Conservation (phyloP, 441 rosid genomes). For the Syzygium malaccense region DNA sequence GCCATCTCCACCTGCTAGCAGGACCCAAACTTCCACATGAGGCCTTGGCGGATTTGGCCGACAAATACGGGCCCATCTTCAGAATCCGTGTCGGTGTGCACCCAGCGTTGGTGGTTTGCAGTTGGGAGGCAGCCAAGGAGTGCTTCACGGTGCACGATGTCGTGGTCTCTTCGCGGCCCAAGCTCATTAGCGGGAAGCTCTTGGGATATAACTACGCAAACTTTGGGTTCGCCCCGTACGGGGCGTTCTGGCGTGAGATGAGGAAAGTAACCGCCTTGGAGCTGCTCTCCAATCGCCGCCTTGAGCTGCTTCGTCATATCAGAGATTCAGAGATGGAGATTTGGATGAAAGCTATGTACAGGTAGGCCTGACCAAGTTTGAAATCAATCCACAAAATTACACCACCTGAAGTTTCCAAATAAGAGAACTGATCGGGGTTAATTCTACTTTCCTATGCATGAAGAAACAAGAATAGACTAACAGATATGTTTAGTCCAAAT, state of each 20-base stretch:
- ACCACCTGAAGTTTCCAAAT: neutral
- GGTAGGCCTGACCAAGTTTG: neutral
- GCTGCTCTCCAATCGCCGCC: conserved; percentile 37
- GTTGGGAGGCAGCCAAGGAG: conserved; percentile 38
- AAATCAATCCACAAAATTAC: neutral
- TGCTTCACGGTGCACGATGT: conserved; percentile 34
- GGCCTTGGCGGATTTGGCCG: conserved; percentile 27
- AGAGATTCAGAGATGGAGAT: conserved; percentile 26
- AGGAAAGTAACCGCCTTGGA: conserved; percentile 28
- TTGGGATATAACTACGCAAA: conserved; percentile 27
- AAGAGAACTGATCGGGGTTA: neutral
- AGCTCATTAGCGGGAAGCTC: conserved; percentile 9
- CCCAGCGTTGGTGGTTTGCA: conserved; percentile 34
- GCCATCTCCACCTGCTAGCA: conserved; percentile 37
- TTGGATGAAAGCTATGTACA: conserved; percentile 19
- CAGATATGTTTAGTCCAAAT: neutral
- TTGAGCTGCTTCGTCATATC: conserved; percentile 25
- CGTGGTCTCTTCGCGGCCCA: conserved; percentile 31
- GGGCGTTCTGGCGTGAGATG: conserved; percentile 35
- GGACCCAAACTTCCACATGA: conserved; percentile 37
- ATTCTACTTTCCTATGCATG: too few species aligned
- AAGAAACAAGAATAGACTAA: neutral
- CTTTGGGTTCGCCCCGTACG: conserved; percentile 29
- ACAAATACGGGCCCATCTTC: conserved; percentile 41
- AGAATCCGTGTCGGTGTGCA: conserved; percentile 27